Base-by-base conservation (phyloP, 208 protist species). In the Crithidia bombi region DNA sequence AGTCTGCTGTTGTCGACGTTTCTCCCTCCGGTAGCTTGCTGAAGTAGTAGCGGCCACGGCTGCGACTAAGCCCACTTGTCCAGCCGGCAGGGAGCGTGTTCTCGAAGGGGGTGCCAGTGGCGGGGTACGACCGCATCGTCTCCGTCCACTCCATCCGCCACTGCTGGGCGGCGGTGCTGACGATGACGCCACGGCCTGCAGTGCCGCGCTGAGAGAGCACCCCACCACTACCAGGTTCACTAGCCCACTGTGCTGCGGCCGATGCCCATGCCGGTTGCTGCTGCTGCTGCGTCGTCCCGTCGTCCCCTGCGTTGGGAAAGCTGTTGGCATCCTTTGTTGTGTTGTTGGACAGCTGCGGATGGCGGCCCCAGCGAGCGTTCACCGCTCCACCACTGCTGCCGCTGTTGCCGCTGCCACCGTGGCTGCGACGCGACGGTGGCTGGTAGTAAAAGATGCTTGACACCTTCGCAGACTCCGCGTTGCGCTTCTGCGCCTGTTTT, bases 1-100 rank as follows among this genome's bases (percentile, higher is more conserved):
- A 7, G 10, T 1, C 50, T 26, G 39, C 15, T 28, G 57, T 51
- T 15, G 2, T 63, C 26, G 38, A 35, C 30, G 41, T 28, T 41
- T 19, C 21, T 44, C 3, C 19, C n/a, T 17, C 17, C 21, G 35
- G 54, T 9, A 10, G 35, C 35, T 43, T 33, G n/a, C 78, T 86
- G 68, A 87, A 95, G 81, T 80, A 86, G 81, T 96, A 96, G 55
- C 86, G 78, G 0, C 91, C 91, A 56, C 79, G 81, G 6, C 75
- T 73, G 36, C 86, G 82, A 49, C 75, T 89, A 9, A 86, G 43
- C 2, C 79, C 55, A 30, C 64, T 70, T 1, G 75, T 82, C 85
- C 86, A 96, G 41, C 85, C 87, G 32, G 73, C 77, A 0, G 91
- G 91, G 14, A 94, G 73, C 4, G 88, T 72, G 3, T 67, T 67